Percentiles rank a stretch among this genome's conserved stretches.
Evolutionary conservation across 1,284 basidiomycete genomes (phyloP).

Genomic region (Pyrrhoderma lamaoense): DNA sequence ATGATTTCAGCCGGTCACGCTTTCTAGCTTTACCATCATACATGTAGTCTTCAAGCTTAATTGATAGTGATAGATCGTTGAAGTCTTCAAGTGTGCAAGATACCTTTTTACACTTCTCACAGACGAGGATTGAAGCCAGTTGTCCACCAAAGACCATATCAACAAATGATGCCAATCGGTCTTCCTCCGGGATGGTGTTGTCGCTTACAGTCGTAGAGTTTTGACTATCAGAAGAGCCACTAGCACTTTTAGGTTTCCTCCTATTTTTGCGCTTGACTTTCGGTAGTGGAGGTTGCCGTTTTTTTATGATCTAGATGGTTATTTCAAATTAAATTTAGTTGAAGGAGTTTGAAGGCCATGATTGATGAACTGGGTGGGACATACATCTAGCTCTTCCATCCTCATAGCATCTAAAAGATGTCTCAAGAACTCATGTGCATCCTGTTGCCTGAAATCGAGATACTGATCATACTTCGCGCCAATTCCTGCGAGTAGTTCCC

Average conservation of each 20-base stretch:
- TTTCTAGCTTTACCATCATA: slow-evolving; percentile 42
- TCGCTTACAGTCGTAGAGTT: slow-evolving; percentile 3
- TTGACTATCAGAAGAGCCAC: background rate
- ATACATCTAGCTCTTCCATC: slow-evolving; percentile 89
- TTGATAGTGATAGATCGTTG: slow-evolving; percentile 83
- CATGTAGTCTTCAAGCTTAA: slow-evolving; percentile 70
- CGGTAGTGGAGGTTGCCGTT: slow-evolving; percentile 46
- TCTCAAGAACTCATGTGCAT: slow-evolving; percentile 88
- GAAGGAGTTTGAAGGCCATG: background rate
- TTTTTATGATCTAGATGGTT: slow-evolving; percentile 61
- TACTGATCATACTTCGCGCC: slow-evolving; percentile 91
- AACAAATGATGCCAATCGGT: slow-evolving; percentile 63
- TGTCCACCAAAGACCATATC: slow-evolving; percentile 88
- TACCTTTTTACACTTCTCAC: slow-evolving; percentile 87
- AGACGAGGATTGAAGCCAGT: slow-evolving; percentile 85
- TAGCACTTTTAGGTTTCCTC: background rate
- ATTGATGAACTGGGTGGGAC: slow-evolving; percentile 23
- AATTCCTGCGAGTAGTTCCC: slow-evolving; percentile 59
- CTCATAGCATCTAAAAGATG: slow-evolving; percentile 89
- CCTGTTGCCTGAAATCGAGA: slow-evolving; percentile 86
- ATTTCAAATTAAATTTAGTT: slow-evolving; percentile 5
- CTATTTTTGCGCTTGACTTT: slow-evolving; percentile 13
- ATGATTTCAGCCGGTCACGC: slow-evolving; percentile 62
- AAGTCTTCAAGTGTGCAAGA: slow-evolving; percentile 93
- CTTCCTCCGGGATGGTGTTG: slow-evolving; percentile 30